Base-by-base conservation (phyloP, 371 early-diverging fungal species). In the Mycotypha africana region DNA sequence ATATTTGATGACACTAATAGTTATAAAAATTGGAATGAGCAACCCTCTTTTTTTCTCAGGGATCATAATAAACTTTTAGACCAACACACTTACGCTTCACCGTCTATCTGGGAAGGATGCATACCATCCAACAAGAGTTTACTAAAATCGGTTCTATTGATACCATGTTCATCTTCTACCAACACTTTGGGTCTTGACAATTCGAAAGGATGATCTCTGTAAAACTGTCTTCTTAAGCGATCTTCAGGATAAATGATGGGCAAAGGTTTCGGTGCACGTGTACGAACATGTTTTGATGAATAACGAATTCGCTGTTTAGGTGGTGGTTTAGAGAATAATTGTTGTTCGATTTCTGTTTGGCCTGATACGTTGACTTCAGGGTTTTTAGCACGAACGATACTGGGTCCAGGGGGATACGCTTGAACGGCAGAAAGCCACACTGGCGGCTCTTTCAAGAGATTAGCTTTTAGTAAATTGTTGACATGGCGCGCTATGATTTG, bases 171-270 rank as follows among this genome's bases (percentile, higher is more conserved):
- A 19, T 66, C 65, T 58, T 88, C 86, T 2, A 82, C 74, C 37
- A 89, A 51, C 7, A 74, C 55, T 24, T 75, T 62, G 21, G 93
- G 91, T 46, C 86, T 73, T 19, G 75, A 59, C 47, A 85, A 64
- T 69, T 94, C 95, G 59, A 84, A 89, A 16, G 93, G 93, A 60
- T 94, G 95, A 71, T 91, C 87, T 53, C 77, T 74, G 65, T 88
- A 94, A 56, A 94, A 94, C 41, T 76, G 80, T 44, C 75, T 58
- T 52, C 95, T 81, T 44, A 94, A 72, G 51, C 56, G 57, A 62
- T 94, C 95, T 68, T 93, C 93, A n/a, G 90, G 90, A 53, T 91
- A 94, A 22, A 77, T 82, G 38, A 94, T 91, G 39, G 58, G 62
- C 22, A 71, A 81, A 35, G 87, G 83, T 56, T 76, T 62, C 40